Evolutionary conservation across 257 asterid genomes (phyloP), one percentile per base, ranked within the genome.

Genomic region (Solanum medicagineum): DNA sequence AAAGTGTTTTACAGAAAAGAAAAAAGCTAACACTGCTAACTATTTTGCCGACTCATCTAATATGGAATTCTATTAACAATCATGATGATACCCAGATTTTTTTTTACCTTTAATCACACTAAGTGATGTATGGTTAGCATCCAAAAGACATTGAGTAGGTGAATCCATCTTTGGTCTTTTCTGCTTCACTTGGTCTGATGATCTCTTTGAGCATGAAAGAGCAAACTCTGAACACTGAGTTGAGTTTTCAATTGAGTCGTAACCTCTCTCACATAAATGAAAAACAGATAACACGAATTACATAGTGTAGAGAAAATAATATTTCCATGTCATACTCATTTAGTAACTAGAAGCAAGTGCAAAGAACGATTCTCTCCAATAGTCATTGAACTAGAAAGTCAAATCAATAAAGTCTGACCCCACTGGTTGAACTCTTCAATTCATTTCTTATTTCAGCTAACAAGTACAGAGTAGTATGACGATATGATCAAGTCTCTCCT

Each of bases 51-150:
- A 32, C 3, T 32, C 3, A 32, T 32, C 4, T 32, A 32, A 32
- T 32, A 32, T 32, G 36, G 36, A 32, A 29, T 29, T 29, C 32
- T 29, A 29, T 29, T 32, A 32, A 32, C 36, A 32, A 4, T 32
- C 36, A 32, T 32, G 36, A 32, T 32, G 12, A 92, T 90, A 51
- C 93, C 98, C 45, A 62, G 56, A 60, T 86, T 89, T 70, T 53
- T 71, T 86, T 86, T 66, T 90, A 45, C 87, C 85, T 80, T 82
- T 87, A 66, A 94, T 91, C 87, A 86, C 55, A 20, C 84, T 68
- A 80, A 93, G 91, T 74, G 92, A 88, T 6, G 73, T 84, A 22
- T 55, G 86, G 22, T 93, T 97, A 11, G 89, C 89, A 47, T 88
- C 91, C 1, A 47, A 65, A 24, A 91, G 88, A 47, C 88, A 85